Percentiles rank a stretch among this genome's conserved stretches.
Conservation (phyloP, 306 rosid genomes). For the Fragaria iinumae region DNA sequence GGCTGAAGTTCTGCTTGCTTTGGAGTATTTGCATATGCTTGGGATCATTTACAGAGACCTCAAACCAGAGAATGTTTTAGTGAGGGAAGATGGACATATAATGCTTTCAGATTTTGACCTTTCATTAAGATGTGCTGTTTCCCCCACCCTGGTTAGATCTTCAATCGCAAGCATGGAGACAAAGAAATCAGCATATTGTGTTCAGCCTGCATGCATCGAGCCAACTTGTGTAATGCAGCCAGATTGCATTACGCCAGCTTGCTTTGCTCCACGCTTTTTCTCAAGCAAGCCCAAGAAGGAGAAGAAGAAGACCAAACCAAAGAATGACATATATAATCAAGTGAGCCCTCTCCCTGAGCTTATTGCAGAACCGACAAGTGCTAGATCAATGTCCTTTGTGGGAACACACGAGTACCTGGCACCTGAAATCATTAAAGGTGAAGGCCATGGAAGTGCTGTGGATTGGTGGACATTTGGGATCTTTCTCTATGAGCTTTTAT, state of each 20-base stretch:
- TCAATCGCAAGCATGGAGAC: constrained; percentile 51
- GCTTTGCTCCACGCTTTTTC: constrained; percentile 65
- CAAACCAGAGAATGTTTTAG: constrained; percentile 92
- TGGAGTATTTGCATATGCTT: constrained; percentile 99
- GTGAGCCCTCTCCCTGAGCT: constrained; percentile 86
- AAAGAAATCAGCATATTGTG: constrained; percentile 68
- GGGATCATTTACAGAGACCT: constrained; percentile 94
- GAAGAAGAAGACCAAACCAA: constrained; percentile 56
- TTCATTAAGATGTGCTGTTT: constrained; percentile 83
- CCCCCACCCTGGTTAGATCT: constrained; percentile 75
- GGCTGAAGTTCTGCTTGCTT: constrained; percentile 96
- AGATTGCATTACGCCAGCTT: constrained; percentile 78
- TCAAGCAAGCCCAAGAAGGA: constrained; percentile 62
- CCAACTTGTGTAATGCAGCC: constrained; percentile 85
- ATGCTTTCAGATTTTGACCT: constrained; percentile 97
- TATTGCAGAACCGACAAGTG: constrained; percentile 81
- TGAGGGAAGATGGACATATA: constrained; percentile 96
- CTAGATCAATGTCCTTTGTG: constrained; percentile 94
- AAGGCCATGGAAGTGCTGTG: constrained; percentile 99
- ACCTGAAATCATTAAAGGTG: constrained; percentile 90
- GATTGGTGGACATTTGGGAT: constrained; percentile 99
- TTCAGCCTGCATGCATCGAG: constrained; percentile 75
- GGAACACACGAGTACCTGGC: constrained; percentile 98
- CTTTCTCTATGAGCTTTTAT: constrained; percentile 89
- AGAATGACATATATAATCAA: constrained; percentile 61